phyloP scores from a whole-genome alignment of 768 basidiomycete genomes.

The Rhodotorula kratochvilovae region DNA sequence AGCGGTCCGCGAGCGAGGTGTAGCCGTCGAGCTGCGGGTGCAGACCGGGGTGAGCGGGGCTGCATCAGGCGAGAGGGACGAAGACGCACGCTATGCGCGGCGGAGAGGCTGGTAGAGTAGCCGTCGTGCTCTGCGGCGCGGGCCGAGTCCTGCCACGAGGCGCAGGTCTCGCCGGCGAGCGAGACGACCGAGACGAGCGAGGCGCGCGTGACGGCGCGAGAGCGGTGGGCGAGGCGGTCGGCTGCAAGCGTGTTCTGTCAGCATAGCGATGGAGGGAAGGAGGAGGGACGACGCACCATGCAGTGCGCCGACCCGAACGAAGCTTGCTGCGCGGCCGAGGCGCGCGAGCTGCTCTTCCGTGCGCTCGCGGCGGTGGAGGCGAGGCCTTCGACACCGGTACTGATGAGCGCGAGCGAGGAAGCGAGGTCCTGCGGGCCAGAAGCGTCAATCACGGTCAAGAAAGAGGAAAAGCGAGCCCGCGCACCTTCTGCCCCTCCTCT shows the following conservation, averaged over 20 bases:
- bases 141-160: neutral
- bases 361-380: neutral
- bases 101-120: neutral
- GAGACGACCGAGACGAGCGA: neutral
- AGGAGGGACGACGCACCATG: neutral
- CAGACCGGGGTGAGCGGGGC: fast-evolving
- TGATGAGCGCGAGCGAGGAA: neutral
- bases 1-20: neutral
- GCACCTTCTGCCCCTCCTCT: neutral
- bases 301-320: neutral
- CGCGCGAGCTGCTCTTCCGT: neutral
- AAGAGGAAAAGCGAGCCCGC: neutral
- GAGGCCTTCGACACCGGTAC: neutral
- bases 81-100: neutral
- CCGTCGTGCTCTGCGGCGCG: neutral
- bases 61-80: too few relatives aligned
- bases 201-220: too few relatives aligned
- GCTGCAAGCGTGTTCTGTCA: neutral
- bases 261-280: too few relatives aligned
- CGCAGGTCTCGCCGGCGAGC: neutral
- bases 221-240: neutral
- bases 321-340: neutral
- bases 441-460: neutral
- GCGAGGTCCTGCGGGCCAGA: neutral
- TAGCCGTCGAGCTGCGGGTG: conserved; percentile 8